These are phyloP conservation scores for Phyllosticta paracitricarpa DNA, from an alignment of 2,329 filamentous ascomycete genomes.

Conservation along the genomic window DNA sequence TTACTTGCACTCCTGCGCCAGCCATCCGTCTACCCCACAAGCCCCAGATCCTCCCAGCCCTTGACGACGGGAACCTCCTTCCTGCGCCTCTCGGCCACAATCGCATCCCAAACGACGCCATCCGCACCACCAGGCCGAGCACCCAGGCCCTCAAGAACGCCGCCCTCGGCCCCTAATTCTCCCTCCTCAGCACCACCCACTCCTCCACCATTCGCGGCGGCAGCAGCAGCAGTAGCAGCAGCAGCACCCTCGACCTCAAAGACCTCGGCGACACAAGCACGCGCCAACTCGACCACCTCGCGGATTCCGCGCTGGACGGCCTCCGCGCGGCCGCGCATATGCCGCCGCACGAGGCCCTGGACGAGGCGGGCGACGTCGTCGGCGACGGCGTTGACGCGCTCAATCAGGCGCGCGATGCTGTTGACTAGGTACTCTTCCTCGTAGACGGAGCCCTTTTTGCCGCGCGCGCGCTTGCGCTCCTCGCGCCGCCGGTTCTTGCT, in stretches of 20 bases:
- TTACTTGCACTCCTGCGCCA: not conserved
- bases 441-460: conserved; percentile 94
- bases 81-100: conserved; percentile 17
- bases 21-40: conserved; percentile 20
- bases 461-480: conserved; percentile 87
- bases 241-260: conserved; percentile 38
- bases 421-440: conserved; percentile 96
- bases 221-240: not conserved
- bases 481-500: conserved; percentile 81
- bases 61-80: conserved; percentile 44
- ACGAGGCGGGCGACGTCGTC: conserved; percentile 67
- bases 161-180: conserved; percentile 4
- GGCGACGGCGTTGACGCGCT: conserved; percentile 64
- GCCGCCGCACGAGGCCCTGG: conserved; percentile 64
- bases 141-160: conserved; percentile 13
- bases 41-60: conserved; percentile 35
- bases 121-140: conserved; percentile 25
- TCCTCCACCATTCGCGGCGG: not conserved
- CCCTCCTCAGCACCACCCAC: conserved; percentile 13
- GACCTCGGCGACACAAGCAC: conserved; percentile 57
- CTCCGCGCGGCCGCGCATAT: conserved; percentile 78
- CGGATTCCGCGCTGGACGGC: conserved; percentile 64
- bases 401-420: conserved; percentile 71
- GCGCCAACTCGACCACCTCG: conserved; percentile 64
- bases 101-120: conserved; percentile 28